Conservation (phyloP, 169 alveolate species). For the Babesia bovis region DNA sequence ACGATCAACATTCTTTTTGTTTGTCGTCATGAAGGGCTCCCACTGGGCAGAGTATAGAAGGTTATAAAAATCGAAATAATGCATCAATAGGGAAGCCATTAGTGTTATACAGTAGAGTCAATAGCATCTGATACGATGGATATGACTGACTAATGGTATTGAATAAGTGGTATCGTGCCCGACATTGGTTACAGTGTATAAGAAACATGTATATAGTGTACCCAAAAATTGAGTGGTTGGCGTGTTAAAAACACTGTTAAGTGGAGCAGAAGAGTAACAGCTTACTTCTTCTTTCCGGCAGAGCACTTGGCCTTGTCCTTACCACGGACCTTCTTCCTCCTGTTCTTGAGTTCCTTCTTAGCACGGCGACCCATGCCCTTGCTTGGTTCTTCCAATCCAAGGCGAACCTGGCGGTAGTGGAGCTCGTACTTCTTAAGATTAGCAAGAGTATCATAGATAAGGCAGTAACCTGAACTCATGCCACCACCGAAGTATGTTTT, state of each 20-base stretch:
- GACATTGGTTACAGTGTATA: too few relatives aligned
- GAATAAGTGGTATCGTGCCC: too few relatives aligned
- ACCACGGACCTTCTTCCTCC: conserved; percentile 84
- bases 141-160: too few relatives aligned
- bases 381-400: conserved; percentile 80
- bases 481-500: conserved; percentile 96
- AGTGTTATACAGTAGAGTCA: too few relatives aligned
- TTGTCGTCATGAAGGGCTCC: too few relatives aligned
- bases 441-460: conserved; percentile 88
- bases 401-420: conserved; percentile 84
- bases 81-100: too few relatives aligned
- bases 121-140: too few relatives aligned
- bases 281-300: conserved; percentile 68
- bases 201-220: neutral
- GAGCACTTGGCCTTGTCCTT: conserved; percentile 73
- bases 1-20: too few relatives aligned
- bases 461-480: conserved; percentile 91
- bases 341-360: conserved; percentile 84
- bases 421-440: conserved; percentile 87
- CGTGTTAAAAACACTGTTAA: neutral
- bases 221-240: neutral
- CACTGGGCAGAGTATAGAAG: too few relatives aligned
- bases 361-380: conserved; percentile 85
- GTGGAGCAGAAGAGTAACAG: neutral
- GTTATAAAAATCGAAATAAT: too few relatives aligned